Conservation (phyloP, 805 yeast species). For the Ogataea angusta region DNA sequence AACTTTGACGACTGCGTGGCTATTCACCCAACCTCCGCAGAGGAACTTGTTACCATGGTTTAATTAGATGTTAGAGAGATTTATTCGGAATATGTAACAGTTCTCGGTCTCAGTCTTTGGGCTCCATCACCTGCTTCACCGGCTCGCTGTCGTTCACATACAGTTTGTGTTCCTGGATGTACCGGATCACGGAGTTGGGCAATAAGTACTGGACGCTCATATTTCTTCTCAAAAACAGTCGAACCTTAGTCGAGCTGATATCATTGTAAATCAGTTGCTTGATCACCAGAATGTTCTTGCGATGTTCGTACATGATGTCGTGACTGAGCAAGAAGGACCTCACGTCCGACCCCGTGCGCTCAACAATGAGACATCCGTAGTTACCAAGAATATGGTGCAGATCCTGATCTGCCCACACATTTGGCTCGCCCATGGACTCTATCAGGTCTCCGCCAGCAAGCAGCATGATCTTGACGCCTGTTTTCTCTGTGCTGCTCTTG, state of each 20-base stretch:
- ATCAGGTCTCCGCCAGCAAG: slow-evolving; percentile 97
- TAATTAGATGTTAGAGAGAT: slow-evolving; percentile 17
- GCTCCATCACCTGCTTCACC: slow-evolving; percentile 75
- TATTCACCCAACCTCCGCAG: slow-evolving; percentile 98
- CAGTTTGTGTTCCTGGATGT: slow-evolving; percentile 87
- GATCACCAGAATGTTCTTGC: slow-evolving; percentile 88
- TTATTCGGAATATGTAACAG: background rate
- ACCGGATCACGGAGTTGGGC: slow-evolving; percentile 92
- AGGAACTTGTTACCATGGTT: slow-evolving; percentile 87
- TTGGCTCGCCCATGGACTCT: slow-evolving; percentile 99
- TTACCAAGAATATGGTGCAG: slow-evolving; percentile 92
- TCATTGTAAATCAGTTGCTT: slow-evolving; percentile 96
- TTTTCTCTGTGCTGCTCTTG: slow-evolving; percentile 48
- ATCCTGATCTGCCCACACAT: slow-evolving; percentile 97
- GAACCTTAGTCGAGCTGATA: slow-evolving; percentile 90
- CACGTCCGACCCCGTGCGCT: slow-evolving; percentile 95
- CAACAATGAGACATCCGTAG: slow-evolving; percentile 95
- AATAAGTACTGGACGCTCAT: slow-evolving; percentile 95
- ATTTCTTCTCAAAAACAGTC: slow-evolving; percentile 87
- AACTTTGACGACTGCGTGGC: slow-evolving; percentile 97
- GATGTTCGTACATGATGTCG: slow-evolving; percentile 96
- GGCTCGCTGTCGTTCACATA: slow-evolving; percentile 89
- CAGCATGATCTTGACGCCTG: slow-evolving; percentile 90
- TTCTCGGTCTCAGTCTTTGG: slow-evolving; percentile 16
- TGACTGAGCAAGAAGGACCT: slow-evolving; percentile 87